A percentile compares a stretch with the other conserved stretches of the same genome.
phyloP scores from a whole-genome alignment of 352 stramenopile species.

The Phytophthora rubi region DNA sequence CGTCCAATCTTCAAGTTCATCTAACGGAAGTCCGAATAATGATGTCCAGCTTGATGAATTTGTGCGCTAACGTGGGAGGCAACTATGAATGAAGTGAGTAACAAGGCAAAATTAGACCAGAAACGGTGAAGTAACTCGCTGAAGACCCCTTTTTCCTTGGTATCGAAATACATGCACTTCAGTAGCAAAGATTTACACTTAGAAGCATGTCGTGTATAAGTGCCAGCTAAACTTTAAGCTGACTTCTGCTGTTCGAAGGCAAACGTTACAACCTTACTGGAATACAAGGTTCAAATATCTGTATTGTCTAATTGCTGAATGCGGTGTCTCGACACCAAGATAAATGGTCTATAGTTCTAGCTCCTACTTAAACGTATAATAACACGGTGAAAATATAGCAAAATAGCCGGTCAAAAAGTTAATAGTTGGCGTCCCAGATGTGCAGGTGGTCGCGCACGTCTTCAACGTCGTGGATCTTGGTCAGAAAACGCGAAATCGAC shows the following conservation, averaged over 20 bases:
- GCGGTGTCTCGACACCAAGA: neutral
- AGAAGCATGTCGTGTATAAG: too few relatives aligned
- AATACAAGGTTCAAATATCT: neutral
- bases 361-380: neutral
- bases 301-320: neutral
- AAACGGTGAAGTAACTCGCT: neutral
- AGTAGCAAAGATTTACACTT: too few relatives aligned
- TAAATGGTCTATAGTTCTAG: slow-evolving; percentile 5
- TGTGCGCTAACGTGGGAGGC: neutral
- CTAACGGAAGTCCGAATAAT: neutral
- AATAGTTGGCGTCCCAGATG: slow-evolving; percentile 74
- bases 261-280: too few relatives aligned
- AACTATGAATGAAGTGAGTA: neutral
- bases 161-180: neutral
- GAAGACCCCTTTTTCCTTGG: neutral
- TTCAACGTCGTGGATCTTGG: slow-evolving; percentile 50
- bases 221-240: too few relatives aligned
- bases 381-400: neutral
- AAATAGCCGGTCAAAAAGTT: slow-evolving; percentile 20
- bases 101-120: neutral
- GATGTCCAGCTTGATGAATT: neutral
- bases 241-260: too few relatives aligned
- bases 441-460: slow-evolving; percentile 79
- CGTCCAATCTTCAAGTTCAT: neutral
- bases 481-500: slow-evolving; percentile 77